phyloP scores from a whole-genome alignment of 192 early-diverging fungal genomes.

The Jimgerdemannia flammicorona region DNA sequence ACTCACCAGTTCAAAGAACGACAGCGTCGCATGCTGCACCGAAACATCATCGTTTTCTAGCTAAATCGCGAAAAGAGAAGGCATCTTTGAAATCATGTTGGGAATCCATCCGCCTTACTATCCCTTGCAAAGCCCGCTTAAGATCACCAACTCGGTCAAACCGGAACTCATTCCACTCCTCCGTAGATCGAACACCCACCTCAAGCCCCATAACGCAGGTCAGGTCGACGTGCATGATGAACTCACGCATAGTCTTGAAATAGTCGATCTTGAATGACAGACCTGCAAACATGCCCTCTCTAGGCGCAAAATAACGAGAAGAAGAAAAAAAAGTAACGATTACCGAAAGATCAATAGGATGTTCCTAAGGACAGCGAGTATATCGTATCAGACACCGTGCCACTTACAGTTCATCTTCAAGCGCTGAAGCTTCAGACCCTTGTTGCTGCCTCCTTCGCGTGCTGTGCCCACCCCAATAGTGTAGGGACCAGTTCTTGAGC shows the following conservation, averaged over 20 bases:
- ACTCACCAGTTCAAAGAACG: slow-evolving; percentile 38
- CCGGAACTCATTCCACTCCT: too few relatives aligned
- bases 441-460: slow-evolving; percentile 19
- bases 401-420: slow-evolving; percentile 25
- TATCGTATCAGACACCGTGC: too few relatives aligned
- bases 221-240: slow-evolving; percentile 40
- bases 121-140: too few relatives aligned
- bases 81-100: too few relatives aligned
- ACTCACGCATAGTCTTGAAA: slow-evolving; percentile 32
- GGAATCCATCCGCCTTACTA: too few relatives aligned
- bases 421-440: slow-evolving; percentile 5
- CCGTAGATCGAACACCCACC: slow-evolving; percentile 3
- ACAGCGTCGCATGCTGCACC: slow-evolving; percentile 44
- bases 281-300: slow-evolving; percentile 26
- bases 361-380: too few relatives aligned
- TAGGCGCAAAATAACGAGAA: neutral
- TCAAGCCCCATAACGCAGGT: slow-evolving; percentile 28
- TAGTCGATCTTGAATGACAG: slow-evolving; percentile 39
- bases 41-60: slow-evolving; percentile 34
- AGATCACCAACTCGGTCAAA: too few relatives aligned
- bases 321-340: neutral
- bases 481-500: slow-evolving; percentile 40
- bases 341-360: too few relatives aligned
- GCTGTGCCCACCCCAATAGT: slow-evolving; percentile 33
- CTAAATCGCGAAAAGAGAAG: neutral